Evolutionary conservation across 2,329 filamentous ascomycete species (phyloP).

Genomic region (Cladosporium oxysporum): DNA sequence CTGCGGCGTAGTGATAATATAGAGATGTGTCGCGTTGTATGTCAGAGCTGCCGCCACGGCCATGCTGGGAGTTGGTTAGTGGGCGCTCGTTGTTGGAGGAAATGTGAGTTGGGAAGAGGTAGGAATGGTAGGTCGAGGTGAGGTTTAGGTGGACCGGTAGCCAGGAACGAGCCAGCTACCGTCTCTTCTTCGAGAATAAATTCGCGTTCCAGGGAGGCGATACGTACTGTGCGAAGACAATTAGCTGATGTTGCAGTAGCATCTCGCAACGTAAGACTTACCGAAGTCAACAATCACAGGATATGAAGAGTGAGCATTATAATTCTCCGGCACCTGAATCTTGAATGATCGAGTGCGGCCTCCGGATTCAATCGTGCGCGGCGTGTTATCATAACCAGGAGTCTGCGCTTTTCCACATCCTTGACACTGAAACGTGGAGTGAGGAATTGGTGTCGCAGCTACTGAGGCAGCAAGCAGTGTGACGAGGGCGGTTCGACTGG

Average conservation of each 20-base stretch:
- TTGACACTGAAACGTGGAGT: not conserved
- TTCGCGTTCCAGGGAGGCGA: not conserved
- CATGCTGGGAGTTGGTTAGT: not conserved
- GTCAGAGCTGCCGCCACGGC: constrained; percentile 39
- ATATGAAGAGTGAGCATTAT: constrained; percentile 20
- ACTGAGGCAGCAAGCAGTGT: not conserved
- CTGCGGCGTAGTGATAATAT: constrained; percentile 48
- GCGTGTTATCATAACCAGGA: not conserved
- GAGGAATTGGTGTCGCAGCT: not conserved
- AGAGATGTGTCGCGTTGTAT: constrained; percentile 47
- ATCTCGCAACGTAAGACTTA: constrained; percentile 29
- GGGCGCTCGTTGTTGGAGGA: not conserved
- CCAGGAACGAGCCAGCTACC: not conserved
- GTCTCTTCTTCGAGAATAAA: not conserved
- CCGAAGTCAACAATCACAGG: constrained; percentile 53
- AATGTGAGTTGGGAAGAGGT: not conserved
- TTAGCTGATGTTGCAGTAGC: not conserved
- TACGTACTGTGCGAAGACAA: not conserved
- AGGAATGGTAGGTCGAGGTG: not conserved
- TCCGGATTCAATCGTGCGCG: constrained; percentile 8
- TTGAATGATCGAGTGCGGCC: constrained; percentile 2
- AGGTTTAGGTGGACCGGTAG: not conserved
- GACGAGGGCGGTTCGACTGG: not conserved
- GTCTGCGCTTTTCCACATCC: constrained; percentile 5
- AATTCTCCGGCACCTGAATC: constrained; percentile 1